Evolutionary conservation across 768 basidiomycete genomes (phyloP).

Genomic region (Arthromyces matolae): DNA sequence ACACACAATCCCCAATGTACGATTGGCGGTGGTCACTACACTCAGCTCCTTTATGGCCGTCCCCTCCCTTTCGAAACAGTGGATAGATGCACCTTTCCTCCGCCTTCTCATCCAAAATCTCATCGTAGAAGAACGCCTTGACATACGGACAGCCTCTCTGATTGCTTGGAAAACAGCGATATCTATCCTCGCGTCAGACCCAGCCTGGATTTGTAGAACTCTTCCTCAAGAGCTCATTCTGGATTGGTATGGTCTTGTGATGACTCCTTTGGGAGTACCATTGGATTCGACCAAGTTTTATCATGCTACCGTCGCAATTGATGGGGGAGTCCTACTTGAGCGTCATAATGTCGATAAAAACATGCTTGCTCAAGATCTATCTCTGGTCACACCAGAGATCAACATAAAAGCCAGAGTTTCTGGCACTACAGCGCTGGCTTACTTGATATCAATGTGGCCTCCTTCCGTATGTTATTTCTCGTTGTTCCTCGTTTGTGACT

Average conservation of each 20-base stretch:
- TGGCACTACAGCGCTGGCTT: constrained; percentile 73
- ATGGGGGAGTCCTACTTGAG: constrained; percentile 49
- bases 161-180: constrained; percentile 73
- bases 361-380: constrained; percentile 87
- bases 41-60: constrained; percentile 84
- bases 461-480: constrained; percentile 39
- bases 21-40: constrained; percentile 88
- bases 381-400: constrained; percentile 71
- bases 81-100: constrained; percentile 76
- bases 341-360: constrained; percentile 95
- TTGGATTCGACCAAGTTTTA: constrained; percentile 72
- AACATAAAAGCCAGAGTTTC: constrained; percentile 78
- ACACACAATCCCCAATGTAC: constrained; percentile 91
- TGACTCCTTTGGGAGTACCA: constrained; percentile 84
- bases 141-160: constrained; percentile 74
- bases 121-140: constrained; percentile 82
- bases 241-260: constrained; percentile 84
- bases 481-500: constrained; percentile 2
- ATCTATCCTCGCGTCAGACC: constrained; percentile 42
- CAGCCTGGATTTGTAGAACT: constrained; percentile 48
- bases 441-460: constrained; percentile 67
- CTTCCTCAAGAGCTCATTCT: constrained; percentile 59
- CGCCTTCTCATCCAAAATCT: constrained; percentile 92
- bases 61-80: constrained; percentile 66
- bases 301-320: constrained; percentile 47